phyloP scores from a whole-genome alignment of 352 stramenopile genomes.

The Proteromonas lacertae region DNA sequence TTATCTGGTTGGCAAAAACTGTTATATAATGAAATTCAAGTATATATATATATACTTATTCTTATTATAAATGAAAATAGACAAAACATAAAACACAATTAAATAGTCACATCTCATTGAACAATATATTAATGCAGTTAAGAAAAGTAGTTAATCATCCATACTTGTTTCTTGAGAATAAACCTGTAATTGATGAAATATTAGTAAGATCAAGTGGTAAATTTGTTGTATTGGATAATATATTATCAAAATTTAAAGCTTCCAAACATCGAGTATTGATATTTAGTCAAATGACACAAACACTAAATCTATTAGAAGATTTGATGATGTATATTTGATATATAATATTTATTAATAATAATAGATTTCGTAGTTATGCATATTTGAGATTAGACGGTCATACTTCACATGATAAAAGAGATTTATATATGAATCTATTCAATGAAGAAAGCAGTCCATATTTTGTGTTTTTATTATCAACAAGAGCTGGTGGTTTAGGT shows the following conservation, averaged over 20 bases:
- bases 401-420: not conserved
- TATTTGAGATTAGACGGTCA: not conserved
- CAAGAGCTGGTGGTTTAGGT: slow-evolving; percentile 59
- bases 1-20: too few species aligned
- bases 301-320: not conserved
- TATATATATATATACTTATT: too few species aligned
- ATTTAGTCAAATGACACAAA: slow-evolving; percentile 22
- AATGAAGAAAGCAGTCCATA: slow-evolving; percentile 5
- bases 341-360: too few species aligned
- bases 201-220: slow-evolving; percentile 17
- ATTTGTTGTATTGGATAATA: slow-evolving; percentile 18
- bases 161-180: slow-evolving; percentile 23
- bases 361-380: not conserved
- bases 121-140: slow-evolving; percentile 57
- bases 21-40: too few species aligned
- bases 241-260: slow-evolving; percentile 20
- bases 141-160: slow-evolving; percentile 56
- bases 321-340: too few species aligned
- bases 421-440: not conserved
- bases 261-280: slow-evolving; percentile 26
- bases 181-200: slow-evolving; percentile 2
- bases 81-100: too few species aligned
- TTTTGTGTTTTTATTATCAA: slow-evolving; percentile 70
- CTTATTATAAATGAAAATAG: too few species aligned
- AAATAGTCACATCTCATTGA: too few species aligned